Percentiles rank a stretch among this genome's conserved stretches.
Conservation (phyloP, 2,329 filamentous ascomycete genomes). For the Trichophyton schoenleinii region DNA sequence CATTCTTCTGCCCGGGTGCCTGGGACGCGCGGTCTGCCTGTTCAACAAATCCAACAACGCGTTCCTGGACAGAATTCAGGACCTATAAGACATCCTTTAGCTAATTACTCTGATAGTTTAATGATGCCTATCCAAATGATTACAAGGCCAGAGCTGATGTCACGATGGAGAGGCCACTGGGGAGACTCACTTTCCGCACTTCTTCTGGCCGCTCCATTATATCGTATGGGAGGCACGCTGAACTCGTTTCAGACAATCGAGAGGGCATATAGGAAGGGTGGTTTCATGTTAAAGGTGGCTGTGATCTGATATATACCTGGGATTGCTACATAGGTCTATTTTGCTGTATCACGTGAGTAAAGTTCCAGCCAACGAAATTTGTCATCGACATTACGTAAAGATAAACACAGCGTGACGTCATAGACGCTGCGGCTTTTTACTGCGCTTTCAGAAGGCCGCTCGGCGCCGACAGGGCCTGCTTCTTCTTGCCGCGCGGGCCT, state of each 20-base stretch:
- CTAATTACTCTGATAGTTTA: not conserved
- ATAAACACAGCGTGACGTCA: not conserved
- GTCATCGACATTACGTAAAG: not conserved
- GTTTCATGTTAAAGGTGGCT: not conserved
- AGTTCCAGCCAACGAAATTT: constrained; percentile 1
- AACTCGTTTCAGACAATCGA: not conserved
- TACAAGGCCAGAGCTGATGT: not conserved
- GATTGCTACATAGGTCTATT: not conserved
- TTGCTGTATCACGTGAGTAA: not conserved
- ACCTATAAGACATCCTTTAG: constrained; percentile 18
- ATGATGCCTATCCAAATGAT: not conserved
- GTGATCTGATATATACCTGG: not conserved
- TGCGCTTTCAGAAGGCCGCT: constrained; percentile 8
- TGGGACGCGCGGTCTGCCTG: constrained; percentile 27
- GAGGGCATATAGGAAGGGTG: not conserved
- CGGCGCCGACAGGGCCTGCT: constrained; percentile 1
- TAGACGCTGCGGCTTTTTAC: not conserved
- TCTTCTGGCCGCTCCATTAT: constrained; percentile 26
- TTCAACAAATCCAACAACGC: constrained; percentile 34
- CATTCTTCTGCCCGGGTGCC: constrained; percentile 47
- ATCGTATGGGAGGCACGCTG: not conserved
- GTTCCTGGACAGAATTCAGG: constrained; percentile 30
- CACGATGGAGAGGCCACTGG: not conserved
- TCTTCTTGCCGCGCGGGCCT: not conserved
- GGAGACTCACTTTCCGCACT: constrained; percentile 29